A percentile compares a stretch with the other conserved stretches of the same genome.
phyloP scores from a whole-genome alignment of 2,329 filamentous ascomycete species.

The Alternaria triticina region DNA sequence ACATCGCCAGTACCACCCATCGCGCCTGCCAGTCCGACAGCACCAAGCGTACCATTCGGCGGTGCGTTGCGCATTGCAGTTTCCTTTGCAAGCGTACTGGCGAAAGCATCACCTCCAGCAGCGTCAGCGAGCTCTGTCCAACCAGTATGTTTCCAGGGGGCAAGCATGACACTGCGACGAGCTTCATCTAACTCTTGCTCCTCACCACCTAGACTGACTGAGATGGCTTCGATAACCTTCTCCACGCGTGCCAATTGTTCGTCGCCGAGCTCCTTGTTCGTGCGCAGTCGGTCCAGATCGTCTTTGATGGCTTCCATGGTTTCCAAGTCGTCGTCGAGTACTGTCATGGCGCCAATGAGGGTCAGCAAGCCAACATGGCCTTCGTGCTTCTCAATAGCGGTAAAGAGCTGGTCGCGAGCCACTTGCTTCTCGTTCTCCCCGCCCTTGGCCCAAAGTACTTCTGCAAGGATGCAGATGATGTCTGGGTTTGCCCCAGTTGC shows the following conservation, averaged over 20 bases:
- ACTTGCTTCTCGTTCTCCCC: constrained; percentile 74
- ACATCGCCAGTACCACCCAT: constrained; percentile 75
- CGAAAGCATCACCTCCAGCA: constrained; percentile 53
- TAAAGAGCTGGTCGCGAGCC: constrained; percentile 80
- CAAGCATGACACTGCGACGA: constrained; percentile 78
- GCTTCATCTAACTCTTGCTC: constrained; percentile 68
- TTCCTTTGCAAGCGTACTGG: constrained; percentile 79
- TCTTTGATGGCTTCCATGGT: constrained; percentile 79
- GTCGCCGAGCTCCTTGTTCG: constrained; percentile 66
- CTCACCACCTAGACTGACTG: constrained; percentile 59
- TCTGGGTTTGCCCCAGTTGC: constrained; percentile 81
- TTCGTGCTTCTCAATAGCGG: constrained; percentile 74
- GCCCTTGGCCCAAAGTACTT: constrained; percentile 92
- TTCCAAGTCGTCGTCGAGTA: constrained; percentile 80
- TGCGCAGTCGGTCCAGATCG: constrained; percentile 76
- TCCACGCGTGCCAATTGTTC: constrained; percentile 73
- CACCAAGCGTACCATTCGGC: constrained; percentile 71
- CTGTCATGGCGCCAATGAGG: constrained; percentile 81
- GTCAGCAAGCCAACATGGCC: constrained; percentile 81
- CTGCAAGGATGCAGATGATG: constrained; percentile 83
- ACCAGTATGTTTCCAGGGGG: constrained; percentile 77
- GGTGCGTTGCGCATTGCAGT: constrained; percentile 79
- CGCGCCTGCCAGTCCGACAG: constrained; percentile 72
- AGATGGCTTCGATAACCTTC: constrained; percentile 76
- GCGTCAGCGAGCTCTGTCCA: constrained; percentile 77